phyloP scores from a whole-genome alignment of 257 asterid genomes.

The Gentiana straminea region DNA sequence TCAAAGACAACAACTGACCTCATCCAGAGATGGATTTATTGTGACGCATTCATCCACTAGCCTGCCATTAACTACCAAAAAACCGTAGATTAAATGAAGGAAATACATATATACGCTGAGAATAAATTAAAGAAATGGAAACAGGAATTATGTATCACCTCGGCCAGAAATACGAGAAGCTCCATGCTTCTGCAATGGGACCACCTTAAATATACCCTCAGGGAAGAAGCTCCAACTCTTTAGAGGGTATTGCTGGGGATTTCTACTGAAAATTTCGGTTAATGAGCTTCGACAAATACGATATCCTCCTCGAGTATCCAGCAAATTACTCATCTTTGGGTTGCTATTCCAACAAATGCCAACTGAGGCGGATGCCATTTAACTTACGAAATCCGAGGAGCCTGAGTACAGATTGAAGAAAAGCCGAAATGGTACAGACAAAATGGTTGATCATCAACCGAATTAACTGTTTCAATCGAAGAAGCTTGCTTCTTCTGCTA shows the following conservation, averaged over 20 bases:
- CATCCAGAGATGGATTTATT: not conserved
- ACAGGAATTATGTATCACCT: not conserved
- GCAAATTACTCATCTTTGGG: constrained; percentile 33
- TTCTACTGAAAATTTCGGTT: constrained; percentile 1
- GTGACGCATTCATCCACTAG: constrained; percentile 4
- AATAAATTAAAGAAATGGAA: not conserved
- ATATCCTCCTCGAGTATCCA: constrained; percentile 18
- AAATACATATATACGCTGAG: not conserved
- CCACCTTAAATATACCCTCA: constrained; percentile 4
- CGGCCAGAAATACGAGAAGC: constrained; percentile 18
- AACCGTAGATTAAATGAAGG: not conserved
- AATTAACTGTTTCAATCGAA: too few relatives aligned
- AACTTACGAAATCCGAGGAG: too few relatives aligned
- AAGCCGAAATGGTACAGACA: too few relatives aligned
- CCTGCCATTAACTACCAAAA: constrained; percentile 25
- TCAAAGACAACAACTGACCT: constrained; percentile 17
- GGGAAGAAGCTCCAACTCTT: constrained; percentile 13
- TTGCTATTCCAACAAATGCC: too few relatives aligned
- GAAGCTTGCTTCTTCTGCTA: too few relatives aligned
- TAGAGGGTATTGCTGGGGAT: constrained; percentile 11
- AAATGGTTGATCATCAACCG: too few relatives aligned
- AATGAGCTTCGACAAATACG: constrained; percentile 8
- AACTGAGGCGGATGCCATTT: too few relatives aligned
- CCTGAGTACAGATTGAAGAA: too few relatives aligned
- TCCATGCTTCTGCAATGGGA: constrained; percentile 16